Percentiles rank a stretch among this genome's conserved stretches.
Evolutionary conservation across 139 green algal genomes (phyloP).

Genomic region (Chlorella sp.): DNA sequence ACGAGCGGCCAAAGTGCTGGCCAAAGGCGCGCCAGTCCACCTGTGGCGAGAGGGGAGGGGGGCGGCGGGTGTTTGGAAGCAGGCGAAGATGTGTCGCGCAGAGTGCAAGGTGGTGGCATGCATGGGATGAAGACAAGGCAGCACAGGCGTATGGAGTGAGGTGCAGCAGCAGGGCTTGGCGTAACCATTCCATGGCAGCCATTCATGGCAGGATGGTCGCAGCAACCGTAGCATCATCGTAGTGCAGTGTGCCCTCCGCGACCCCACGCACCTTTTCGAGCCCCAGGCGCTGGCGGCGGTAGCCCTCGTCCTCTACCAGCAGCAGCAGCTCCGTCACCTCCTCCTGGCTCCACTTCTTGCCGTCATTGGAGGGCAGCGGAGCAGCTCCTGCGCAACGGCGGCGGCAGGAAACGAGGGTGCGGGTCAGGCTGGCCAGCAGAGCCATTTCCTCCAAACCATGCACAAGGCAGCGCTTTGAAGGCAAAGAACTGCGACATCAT

Average conservation of each 20-base stretch:
- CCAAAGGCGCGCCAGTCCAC: constrained; percentile 52
- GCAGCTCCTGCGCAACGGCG: background rate
- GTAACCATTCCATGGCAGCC: too few species aligned
- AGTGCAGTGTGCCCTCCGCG: background rate
- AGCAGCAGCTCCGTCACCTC: constrained; percentile 47
- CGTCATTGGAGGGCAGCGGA: constrained; percentile 48
- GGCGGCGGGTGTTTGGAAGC: too few species aligned
- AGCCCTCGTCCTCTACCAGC: constrained; percentile 48
- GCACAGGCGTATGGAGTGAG: too few species aligned
- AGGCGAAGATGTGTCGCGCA: too few species aligned
- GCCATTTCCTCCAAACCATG: too few species aligned
- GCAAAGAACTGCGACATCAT: too few species aligned
- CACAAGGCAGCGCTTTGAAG: too few species aligned
- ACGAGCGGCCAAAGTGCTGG: constrained; percentile 51
- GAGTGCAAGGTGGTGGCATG: too few species aligned
- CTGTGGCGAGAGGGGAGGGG: background rate
- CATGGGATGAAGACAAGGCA: too few species aligned
- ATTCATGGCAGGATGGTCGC: too few species aligned
- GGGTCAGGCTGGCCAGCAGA: too few species aligned
- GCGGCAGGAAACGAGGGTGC: background rate
- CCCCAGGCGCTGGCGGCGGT: constrained; percentile 36
- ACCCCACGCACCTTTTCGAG: constrained; percentile 46
- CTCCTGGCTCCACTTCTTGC: constrained; percentile 54
- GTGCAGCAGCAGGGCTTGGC: too few species aligned
- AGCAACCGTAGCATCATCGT: background rate